These are phyloP conservation scores for Geopyxis carbonaria DNA, from an alignment of 495 filamentous ascomycete species.

Conservation along the genomic window DNA sequence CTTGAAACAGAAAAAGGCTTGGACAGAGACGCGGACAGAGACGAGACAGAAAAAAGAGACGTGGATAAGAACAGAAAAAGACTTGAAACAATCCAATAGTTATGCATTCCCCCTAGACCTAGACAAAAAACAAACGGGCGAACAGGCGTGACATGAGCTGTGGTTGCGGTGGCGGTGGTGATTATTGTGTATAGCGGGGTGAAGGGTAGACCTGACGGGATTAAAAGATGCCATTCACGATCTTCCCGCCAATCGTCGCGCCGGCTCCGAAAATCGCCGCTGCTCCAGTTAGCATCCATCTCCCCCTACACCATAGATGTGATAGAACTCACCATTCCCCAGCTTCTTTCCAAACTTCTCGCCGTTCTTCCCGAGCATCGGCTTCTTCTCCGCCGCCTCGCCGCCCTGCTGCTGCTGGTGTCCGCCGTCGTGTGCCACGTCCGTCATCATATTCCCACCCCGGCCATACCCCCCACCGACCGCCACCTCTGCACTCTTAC, in stretches of 20 bases:
- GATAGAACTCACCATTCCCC: constrained; percentile 33
- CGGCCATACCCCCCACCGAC: no score
- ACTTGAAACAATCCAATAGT: no score
- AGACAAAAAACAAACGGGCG: no score
- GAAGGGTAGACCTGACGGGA: no score
- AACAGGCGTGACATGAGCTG: no score
- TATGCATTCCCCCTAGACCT: no score
- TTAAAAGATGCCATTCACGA: constrained; percentile 87
- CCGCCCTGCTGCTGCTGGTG: constrained; percentile 21
- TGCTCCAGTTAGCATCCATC: background rate
- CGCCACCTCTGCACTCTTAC: background rate
- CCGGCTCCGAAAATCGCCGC: constrained; percentile 54
- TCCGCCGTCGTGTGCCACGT: constrained; percentile 15
- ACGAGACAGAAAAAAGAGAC: no score
- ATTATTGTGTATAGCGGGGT: no score
- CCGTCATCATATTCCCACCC: constrained; percentile 24
- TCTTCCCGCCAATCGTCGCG: constrained; percentile 75
- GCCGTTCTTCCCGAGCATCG: constrained; percentile 38
- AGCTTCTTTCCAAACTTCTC: constrained; percentile 70
- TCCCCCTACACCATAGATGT: background rate
- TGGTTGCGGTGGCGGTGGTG: no score
- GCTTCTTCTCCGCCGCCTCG: constrained; percentile 24
- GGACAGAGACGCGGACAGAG: no score
- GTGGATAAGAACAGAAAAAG: no score
- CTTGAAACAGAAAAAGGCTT: no score